Conservation (phyloP, 495 filamentous ascomycete species). For the Hypoxylon lienhwacheense region DNA sequence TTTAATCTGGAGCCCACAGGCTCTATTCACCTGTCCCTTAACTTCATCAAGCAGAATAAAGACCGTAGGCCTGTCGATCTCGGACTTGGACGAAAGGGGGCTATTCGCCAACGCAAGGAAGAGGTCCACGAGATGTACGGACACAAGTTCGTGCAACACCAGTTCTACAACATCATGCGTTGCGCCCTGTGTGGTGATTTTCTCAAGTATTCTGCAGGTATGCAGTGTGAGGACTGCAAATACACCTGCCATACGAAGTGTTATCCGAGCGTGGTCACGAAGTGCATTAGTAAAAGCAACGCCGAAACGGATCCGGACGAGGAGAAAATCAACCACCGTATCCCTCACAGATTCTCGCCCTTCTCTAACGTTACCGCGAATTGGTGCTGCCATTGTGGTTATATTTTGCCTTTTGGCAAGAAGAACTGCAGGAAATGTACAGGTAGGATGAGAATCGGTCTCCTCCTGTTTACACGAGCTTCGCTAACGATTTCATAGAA, state of each 20-base stretch:
- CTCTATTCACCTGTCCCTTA: slow-evolving; percentile 72
- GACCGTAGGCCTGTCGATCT: slow-evolving; percentile 71
- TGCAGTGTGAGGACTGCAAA: slow-evolving; percentile 99
- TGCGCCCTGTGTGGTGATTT: slow-evolving; percentile 98
- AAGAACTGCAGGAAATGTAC: slow-evolving; percentile 91
- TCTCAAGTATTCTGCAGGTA: slow-evolving; percentile 95
- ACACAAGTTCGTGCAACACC: slow-evolving; percentile 96
- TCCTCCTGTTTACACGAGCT: background rate
- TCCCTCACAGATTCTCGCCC: slow-evolving; percentile 91
- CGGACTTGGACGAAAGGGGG: slow-evolving; percentile 91
- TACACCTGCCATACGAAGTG: slow-evolving; percentile 98
- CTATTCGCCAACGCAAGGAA: slow-evolving; percentile 94
- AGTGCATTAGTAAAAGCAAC: slow-evolving; percentile 99
- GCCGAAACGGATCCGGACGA: slow-evolving; percentile 97
- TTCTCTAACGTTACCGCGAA: slow-evolving; percentile 97
- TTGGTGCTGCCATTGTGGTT: slow-evolving; percentile 99
- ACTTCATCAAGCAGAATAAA: slow-evolving; percentile 72
- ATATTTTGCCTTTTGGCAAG: slow-evolving; percentile 93
- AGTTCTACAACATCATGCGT: slow-evolving; percentile 99
- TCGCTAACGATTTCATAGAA: slow-evolving; percentile 59
- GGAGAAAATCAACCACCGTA: slow-evolving; percentile 98
- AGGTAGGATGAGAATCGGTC: slow-evolving; percentile 55
- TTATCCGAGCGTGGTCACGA: slow-evolving; percentile 96
- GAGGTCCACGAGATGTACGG: slow-evolving; percentile 97
- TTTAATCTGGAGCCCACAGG: slow-evolving; percentile 95